phyloP scores from a whole-genome alignment of 257 asterid species.

The Paulownia fortunei region DNA sequence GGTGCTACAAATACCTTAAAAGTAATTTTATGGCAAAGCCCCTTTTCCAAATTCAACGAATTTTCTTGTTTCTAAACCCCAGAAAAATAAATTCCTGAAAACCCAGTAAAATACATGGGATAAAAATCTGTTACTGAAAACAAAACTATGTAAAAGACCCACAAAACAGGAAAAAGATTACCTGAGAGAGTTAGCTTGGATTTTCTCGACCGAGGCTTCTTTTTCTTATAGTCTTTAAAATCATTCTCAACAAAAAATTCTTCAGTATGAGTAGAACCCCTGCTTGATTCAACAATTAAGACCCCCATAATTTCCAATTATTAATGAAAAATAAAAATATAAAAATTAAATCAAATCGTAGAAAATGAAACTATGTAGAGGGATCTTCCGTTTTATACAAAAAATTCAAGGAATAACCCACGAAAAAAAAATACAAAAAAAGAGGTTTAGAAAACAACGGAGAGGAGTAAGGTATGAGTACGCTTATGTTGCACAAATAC shows the following conservation, averaged over 20 bases:
- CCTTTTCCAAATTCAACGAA: neutral
- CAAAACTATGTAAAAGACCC: neutral
- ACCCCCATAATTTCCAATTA: conserved; percentile 40
- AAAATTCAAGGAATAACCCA: conserved; percentile 44
- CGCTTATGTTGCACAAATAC: neutral
- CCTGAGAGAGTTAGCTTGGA: conserved; percentile 46
- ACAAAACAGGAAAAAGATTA: neutral
- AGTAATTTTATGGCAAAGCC: neutral
- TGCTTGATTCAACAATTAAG: conserved; percentile 37
- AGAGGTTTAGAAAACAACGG: neutral
- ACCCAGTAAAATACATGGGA: neutral
- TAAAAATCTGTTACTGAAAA: neutral
- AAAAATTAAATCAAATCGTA: conserved; percentile 1
- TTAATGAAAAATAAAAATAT: neutral
- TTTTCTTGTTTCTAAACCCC: neutral
- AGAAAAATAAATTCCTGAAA: neutral
- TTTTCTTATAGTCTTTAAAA: conserved; percentile 40
- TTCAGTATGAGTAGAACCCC: conserved; percentile 32
- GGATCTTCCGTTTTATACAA: conserved; percentile 41
- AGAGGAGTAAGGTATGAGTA: conserved; percentile 26
- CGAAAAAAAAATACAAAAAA: neutral
- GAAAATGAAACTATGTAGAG: neutral
- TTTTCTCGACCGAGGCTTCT: conserved; percentile 48
- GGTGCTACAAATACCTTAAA: neutral
- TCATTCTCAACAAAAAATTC: conserved; percentile 35